Evolutionary conservation across 768 basidiomycete species (phyloP).

Genomic region (Hysterangium stoloniferum): DNA sequence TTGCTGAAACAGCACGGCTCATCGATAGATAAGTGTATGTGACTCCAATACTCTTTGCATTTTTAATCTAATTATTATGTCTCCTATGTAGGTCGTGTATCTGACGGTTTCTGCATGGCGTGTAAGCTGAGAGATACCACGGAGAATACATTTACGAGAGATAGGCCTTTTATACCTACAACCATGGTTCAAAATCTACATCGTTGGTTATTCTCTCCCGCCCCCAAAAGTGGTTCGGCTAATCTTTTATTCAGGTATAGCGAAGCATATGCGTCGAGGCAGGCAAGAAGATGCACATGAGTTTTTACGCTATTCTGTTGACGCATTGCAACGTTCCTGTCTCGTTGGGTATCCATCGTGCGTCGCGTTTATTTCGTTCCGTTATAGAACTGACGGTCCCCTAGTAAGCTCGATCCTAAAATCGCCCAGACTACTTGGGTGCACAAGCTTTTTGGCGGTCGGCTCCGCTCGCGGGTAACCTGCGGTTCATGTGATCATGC

Average conservation of each 20-base stretch:
- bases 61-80: constrained; percentile 2
- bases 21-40: constrained; percentile 21
- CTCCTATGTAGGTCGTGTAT: constrained; percentile 30
- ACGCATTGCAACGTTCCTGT: constrained; percentile 82
- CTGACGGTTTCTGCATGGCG: constrained; percentile 65
- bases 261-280: constrained; percentile 84
- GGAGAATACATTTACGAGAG: constrained; percentile 39
- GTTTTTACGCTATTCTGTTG: constrained; percentile 90
- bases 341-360: constrained; percentile 66
- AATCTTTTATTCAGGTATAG: constrained; percentile 53
- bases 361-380: constrained; percentile 22
- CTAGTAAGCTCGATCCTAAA: constrained; percentile 62
- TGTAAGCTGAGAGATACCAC: constrained; percentile 60
- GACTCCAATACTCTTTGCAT: background rate
- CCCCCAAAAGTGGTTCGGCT: background rate
- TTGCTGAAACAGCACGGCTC: constrained; percentile 37
- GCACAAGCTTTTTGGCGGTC: constrained; percentile 89
- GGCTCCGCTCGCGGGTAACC: constrained; percentile 81
- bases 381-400: background rate
- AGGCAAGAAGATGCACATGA: constrained; percentile 98
- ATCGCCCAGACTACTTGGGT: constrained; percentile 88
- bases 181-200: constrained; percentile 61
- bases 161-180: constrained; percentile 51
- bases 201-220: constrained; percentile 35
- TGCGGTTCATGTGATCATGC: constrained; percentile 77